Conservation (phyloP, 805 yeast genomes). For the Starmera quercuum region DNA sequence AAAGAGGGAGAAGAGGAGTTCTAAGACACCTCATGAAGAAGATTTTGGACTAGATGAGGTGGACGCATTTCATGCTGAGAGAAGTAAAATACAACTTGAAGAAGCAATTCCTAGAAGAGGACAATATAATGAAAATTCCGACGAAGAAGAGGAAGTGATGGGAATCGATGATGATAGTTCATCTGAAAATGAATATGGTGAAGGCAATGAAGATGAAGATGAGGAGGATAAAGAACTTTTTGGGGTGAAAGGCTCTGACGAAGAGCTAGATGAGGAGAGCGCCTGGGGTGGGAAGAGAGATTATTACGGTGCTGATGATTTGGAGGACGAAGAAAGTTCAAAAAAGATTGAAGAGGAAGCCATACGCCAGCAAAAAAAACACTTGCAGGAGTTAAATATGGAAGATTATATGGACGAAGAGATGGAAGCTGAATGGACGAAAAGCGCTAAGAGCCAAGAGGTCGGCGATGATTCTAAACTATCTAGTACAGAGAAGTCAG, state of each 20-base stretch:
- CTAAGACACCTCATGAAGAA: conserved; percentile 9
- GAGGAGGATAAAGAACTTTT: conserved; percentile 23
- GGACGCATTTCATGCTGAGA: conserved; percentile 56
- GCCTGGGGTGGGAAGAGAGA: conserved; percentile 39
- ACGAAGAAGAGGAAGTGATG: conserved; percentile 42
- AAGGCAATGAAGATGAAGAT: conserved; percentile 17
- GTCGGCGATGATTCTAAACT: conserved; percentile 22
- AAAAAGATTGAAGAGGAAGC: conserved; percentile 85
- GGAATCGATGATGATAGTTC: conserved; percentile 42
- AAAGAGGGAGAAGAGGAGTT: conserved; percentile 6
- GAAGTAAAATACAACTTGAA: conserved; percentile 48
- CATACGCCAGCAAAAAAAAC: conserved; percentile 71
- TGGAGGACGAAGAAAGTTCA: conserved; percentile 62
- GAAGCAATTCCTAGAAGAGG: conserved; percentile 22
- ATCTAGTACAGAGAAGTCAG: conserved; percentile 22
- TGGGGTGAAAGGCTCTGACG: conserved; percentile 24
- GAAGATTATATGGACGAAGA: conserved; percentile 75
- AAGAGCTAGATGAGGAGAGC: conserved; percentile 30
- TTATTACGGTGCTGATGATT: conserved; percentile 47
- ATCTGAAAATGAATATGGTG: conserved; percentile 26
- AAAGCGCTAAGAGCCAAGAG: conserved; percentile 43
- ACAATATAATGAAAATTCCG: conserved; percentile 26
- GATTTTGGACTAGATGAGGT: conserved; percentile 56
- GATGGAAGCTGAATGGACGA: conserved; percentile 72
- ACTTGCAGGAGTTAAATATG: conserved; percentile 67